These are phyloP conservation scores for Austroboletus olivaceoglutinosus DNA, from an alignment of 1,284 basidiomycete genomes.

Conservation along the genomic window DNA sequence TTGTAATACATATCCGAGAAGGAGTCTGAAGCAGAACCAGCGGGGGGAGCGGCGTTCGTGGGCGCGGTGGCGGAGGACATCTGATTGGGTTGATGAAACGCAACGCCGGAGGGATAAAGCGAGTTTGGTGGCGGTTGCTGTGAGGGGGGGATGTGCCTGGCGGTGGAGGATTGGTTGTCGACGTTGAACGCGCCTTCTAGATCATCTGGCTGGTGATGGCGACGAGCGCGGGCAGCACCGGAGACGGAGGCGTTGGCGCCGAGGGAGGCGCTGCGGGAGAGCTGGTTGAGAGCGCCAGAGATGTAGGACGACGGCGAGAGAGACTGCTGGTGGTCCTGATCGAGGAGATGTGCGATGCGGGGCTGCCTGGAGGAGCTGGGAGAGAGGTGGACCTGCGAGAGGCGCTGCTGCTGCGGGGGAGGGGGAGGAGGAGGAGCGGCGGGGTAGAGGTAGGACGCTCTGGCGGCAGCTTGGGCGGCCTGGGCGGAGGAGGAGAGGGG, in stretches of 20 bases:
- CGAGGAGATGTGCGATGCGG: conserved; percentile 62
- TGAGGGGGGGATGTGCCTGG: conserved; percentile 37
- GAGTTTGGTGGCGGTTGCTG: conserved; percentile 39
- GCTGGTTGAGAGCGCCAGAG: conserved; percentile 47
- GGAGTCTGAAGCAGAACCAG: conserved; percentile 37
- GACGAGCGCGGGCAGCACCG: conserved; percentile 46
- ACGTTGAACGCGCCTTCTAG: conserved; percentile 64
- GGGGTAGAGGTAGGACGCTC: conserved; percentile 43
- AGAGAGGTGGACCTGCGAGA: conserved; percentile 36
- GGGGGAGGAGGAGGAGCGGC: conserved; percentile 43
- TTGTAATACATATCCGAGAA: conserved; percentile 68
- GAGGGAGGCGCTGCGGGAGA: conserved; percentile 66
- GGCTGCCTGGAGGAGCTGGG: conserved; percentile 47
- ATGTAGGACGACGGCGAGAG: conserved; percentile 51
- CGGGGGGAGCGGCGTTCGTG: conserved; percentile 36
- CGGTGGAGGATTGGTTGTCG: conserved; percentile 43
- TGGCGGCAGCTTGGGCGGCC: conserved; percentile 55
- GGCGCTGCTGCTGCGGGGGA: conserved; percentile 27
- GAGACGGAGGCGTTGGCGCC: conserved; percentile 45
- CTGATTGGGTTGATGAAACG: conserved; percentile 51
- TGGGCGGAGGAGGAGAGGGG: conserved; percentile 60
- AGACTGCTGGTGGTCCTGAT: conserved; percentile 53
- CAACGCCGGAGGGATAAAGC: conserved; percentile 59
- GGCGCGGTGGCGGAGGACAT: conserved; percentile 35
- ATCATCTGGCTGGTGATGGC: conserved; percentile 66